Evolutionary conservation across 169 alveolate species (phyloP), one percentile per base, ranked within the genome.

Genomic region (Cryptosporidium viatorum): DNA sequence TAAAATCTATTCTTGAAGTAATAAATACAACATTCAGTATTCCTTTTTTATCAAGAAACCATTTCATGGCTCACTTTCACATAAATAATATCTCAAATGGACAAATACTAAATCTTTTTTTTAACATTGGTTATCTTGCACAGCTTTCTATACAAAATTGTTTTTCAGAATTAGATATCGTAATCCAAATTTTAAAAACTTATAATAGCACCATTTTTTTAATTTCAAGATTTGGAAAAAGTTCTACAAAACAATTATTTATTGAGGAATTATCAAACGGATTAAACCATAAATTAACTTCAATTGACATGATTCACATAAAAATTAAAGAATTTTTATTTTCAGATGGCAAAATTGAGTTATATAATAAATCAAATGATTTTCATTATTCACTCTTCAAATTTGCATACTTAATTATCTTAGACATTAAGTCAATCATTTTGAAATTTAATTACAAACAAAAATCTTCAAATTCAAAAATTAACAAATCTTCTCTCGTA

Each of bases 1-100:
- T 73, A 3, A 58, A 73, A 73, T 51, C 70, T 51, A 35, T 59
- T 6, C 52, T 73, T 37, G 86, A 35, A 58, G 70, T 33, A 73
- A 73, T 73, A 31, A 23, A 37, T 59, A 50, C 69, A 14, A 55
- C 70, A 55, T 73, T 73, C 21, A 59, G 51, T 3, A 39, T 73
- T 18, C 86, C 86, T 1, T 73, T 55, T 52, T 6, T 18, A 9
- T 59, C 43, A 55, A 73, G 86, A 73, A 73, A 73, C 33, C 70
- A 73, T n/a, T 73, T 73, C 33, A 73, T 73, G 86, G 48, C 70
- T n/a, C 71, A 73, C 51, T 73, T 55, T 73, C 71, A 73, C 21
- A 18, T 23, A 23, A 23, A 21, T 41, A 23, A 55, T 10, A 35
- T 55, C 9, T n/a, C 69, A 5, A 73, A 73, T 59, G 16, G 21